Evolutionary conservation across 129 eudicot species (phyloP), one percentile per base, ranked within the genome.

Genomic region (Gnaphalium uliginosum): DNA sequence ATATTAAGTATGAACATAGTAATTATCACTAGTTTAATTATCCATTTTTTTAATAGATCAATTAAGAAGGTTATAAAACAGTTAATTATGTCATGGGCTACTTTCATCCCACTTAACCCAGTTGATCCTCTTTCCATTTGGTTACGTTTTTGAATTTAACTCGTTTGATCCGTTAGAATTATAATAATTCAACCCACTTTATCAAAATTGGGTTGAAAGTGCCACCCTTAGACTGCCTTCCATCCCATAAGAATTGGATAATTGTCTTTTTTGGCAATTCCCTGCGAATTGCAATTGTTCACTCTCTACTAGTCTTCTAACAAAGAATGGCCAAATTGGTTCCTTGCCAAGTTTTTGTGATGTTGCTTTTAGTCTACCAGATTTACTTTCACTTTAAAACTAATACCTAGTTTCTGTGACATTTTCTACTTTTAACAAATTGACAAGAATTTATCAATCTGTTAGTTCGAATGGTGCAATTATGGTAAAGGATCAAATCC

Each of bases 381-480:
- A 61, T 25, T 4, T 61, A 23, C 32, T 26, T 63, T 63, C 39
- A 63, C 6, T 26, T 60, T 8, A 10, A 66, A 63, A 2, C 22
- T 30, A 17, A 35, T 19, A 10, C 33, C 25, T 15, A 25, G 13
- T 24, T 66, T 32, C 50, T 32, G 18, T 11, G 69, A 30, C 43
- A 17, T 64, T 32, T 64, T 8, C 4, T 11, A 19, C 69, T 29
- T 18, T 17, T 5, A 23, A 61, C 14, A 22, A 25, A 17, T 61
- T 11, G 33, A 25, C 66, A 25, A 23, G 66, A 14, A n/a, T 50
- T 50, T 17, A 7, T 50, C 8, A 50, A 15, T 50, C 39, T 35
- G 39, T 35, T 35, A 35, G 39, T 35, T 35, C 10, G 35, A 73
- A 53, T 73, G 67, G 23, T 73, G 56, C 77, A 57, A 58, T 73